A percentile compares a stretch with the other conserved stretches of the same genome.
Evolutionary conservation across 225 moss, liverwort and hornwort genomes (phyloP).

Genomic region (Neckera pumila): DNA sequence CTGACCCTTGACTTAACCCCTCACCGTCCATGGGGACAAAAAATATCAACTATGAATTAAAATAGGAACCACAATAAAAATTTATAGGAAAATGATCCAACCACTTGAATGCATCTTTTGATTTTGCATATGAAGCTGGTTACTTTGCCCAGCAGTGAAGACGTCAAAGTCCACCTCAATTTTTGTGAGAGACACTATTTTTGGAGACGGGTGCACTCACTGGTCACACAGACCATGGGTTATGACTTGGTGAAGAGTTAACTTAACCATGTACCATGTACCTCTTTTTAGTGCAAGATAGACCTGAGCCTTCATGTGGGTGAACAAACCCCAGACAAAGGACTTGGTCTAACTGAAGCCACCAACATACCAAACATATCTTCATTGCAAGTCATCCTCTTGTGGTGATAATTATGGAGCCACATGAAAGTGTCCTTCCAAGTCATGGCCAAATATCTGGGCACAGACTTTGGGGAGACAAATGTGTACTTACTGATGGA

Average conservation of each 20-base stretch:
- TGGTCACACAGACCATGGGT: background rate
- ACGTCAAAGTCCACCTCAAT: rapidly evolving
- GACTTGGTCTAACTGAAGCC: background rate
- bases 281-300: background rate
- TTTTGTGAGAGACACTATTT: no score
- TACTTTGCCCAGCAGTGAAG: background rate
- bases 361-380: background rate
- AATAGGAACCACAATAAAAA: background rate
- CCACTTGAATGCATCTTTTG: rapidly evolving
- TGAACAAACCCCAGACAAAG: background rate
- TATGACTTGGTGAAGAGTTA: background rate
- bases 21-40: rapidly evolving
- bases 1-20: background rate
- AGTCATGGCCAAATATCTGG: background rate
- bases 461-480: background rate
- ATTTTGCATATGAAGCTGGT: background rate
- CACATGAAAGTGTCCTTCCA: background rate
- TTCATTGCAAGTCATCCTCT: background rate
- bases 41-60: background rate
- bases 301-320: background rate
- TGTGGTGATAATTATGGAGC: background rate
- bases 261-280: background rate
- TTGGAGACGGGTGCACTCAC: background rate
- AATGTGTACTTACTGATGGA: no score
- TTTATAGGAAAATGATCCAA: rapidly evolving